phyloP scores from a whole-genome alignment of 768 basidiomycete genomes.

The Pulveroboletus sp. region DNA sequence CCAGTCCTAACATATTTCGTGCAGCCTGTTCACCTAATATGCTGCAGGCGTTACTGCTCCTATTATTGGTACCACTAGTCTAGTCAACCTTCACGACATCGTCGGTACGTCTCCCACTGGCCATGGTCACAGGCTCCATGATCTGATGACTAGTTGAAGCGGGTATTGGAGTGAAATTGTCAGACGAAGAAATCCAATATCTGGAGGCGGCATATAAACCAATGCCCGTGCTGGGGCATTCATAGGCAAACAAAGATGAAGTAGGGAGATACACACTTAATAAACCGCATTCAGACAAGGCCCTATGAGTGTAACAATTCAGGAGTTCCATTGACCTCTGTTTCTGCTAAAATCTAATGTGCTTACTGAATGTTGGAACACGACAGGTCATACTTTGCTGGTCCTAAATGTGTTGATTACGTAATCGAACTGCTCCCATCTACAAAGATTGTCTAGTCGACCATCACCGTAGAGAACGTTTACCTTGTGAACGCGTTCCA shows the following conservation, averaged over 20 bases:
- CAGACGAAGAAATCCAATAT: slow-evolving; percentile 43
- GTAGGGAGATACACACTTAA: not conserved
- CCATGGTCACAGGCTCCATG: not conserved
- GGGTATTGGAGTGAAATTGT: slow-evolving; percentile 39
- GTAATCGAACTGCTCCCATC: slow-evolving; percentile 8
- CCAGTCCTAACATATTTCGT: not conserved
- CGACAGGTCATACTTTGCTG: not conserved
- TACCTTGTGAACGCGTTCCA: not conserved
- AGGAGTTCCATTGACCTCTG: not conserved
- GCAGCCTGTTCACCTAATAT: not conserved
- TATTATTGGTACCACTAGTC: slow-evolving; percentile 40
- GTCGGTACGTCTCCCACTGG: slow-evolving; percentile 27
- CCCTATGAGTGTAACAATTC: no score
- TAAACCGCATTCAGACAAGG: not conserved
- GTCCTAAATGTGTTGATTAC: slow-evolving; percentile 1
- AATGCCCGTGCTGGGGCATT: slow-evolving; percentile 37
- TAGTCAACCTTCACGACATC: slow-evolving; percentile 38
- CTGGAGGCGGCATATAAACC: slow-evolving; percentile 44
- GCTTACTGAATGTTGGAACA: not conserved
- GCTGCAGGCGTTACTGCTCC: slow-evolving; percentile 36
- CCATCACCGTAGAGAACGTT: slow-evolving; percentile 3
- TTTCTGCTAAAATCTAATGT: not conserved
- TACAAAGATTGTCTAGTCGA: slow-evolving; percentile 7
- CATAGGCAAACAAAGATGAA: slow-evolving; percentile 4
- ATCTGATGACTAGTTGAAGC: slow-evolving; percentile 18